These are phyloP conservation scores for Xerophyta viscosa DNA, from an alignment of 106 monocot genomes.

Conservation along the genomic window DNA sequence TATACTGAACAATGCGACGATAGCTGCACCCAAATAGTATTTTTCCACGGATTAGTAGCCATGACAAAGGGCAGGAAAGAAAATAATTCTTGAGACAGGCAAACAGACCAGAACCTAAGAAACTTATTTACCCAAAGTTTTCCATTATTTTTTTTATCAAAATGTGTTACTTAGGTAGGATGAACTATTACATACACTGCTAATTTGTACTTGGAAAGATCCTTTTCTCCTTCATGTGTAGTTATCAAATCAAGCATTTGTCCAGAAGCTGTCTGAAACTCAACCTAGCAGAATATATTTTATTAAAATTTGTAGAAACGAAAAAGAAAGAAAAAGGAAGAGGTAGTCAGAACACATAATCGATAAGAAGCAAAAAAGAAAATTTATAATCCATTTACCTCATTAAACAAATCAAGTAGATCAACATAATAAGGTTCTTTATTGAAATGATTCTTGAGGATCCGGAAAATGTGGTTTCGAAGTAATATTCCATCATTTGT, in stretches of 20 bases:
- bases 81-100: too few relatives aligned
- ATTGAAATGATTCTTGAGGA: slow-evolving; percentile 72
- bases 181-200: slow-evolving; percentile 92
- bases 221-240: slow-evolving; percentile 86
- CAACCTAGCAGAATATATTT: slow-evolving; percentile 43
- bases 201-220: slow-evolving; percentile 82
- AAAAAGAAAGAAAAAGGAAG: too few relatives aligned
- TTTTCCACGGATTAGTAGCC: too few relatives aligned
- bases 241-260: slow-evolving; percentile 96
- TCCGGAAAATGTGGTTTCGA: slow-evolving; percentile 80
- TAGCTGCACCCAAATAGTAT: slow-evolving; percentile 35
- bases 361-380: not conserved
- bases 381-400: slow-evolving; percentile 37
- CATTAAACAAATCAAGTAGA: slow-evolving; percentile 94
- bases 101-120: too few relatives aligned
- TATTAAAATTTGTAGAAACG: too few relatives aligned
- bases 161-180: too few relatives aligned
- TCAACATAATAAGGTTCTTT: slow-evolving; percentile 79
- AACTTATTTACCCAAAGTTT: too few relatives aligned
- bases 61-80: too few relatives aligned
- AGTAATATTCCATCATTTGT: slow-evolving; percentile 91
- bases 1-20: slow-evolving; percentile 88
- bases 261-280: slow-evolving; percentile 93
- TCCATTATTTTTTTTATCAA: too few relatives aligned
- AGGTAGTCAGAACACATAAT: not conserved